These are phyloP conservation scores for Sedum album DNA, from an alignment of 164 flowering plant species.

Conservation along the genomic window DNA sequence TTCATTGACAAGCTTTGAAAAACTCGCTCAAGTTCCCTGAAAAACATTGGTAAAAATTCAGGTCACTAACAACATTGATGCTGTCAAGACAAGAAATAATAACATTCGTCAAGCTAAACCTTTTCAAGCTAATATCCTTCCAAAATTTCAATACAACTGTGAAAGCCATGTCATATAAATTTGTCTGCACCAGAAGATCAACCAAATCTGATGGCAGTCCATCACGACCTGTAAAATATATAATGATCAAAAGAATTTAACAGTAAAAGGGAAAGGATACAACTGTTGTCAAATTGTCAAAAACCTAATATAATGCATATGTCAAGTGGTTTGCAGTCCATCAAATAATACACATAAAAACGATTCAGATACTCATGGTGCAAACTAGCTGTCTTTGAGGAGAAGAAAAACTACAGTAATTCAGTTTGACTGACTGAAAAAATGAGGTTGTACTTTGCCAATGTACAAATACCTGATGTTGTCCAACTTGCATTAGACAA, in stretches of 20 bases:
- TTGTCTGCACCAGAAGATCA: conserved; percentile 55
- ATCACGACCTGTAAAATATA: conserved; percentile 36
- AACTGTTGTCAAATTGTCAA: background rate
- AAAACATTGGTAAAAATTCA: conserved; percentile 1
- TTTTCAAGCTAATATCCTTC: conserved; percentile 61
- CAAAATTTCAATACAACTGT: conserved; percentile 71
- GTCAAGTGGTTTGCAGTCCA: background rate
- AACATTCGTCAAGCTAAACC: conserved; percentile 26
- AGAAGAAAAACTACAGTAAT: background rate
- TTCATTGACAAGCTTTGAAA: conserved; percentile 60
- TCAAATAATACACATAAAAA: background rate
- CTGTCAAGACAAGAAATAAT: background rate
- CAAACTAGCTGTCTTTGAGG: background rate
- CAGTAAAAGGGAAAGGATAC: background rate
- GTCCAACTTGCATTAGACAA: conserved; percentile 49
- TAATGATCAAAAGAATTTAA: background rate
- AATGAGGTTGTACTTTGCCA: too few relatives aligned
- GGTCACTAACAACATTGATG: background rate
- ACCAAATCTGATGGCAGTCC: conserved; percentile 43
- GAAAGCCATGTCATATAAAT: conserved; percentile 80
- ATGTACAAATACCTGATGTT: conserved; percentile 39
- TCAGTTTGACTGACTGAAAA: background rate
- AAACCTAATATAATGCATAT: background rate
- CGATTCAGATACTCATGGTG: background rate
- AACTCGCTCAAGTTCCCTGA: conserved; percentile 75